phyloP scores from a whole-genome alignment of 441 rosid species.

The Populus hybrid region DNA sequence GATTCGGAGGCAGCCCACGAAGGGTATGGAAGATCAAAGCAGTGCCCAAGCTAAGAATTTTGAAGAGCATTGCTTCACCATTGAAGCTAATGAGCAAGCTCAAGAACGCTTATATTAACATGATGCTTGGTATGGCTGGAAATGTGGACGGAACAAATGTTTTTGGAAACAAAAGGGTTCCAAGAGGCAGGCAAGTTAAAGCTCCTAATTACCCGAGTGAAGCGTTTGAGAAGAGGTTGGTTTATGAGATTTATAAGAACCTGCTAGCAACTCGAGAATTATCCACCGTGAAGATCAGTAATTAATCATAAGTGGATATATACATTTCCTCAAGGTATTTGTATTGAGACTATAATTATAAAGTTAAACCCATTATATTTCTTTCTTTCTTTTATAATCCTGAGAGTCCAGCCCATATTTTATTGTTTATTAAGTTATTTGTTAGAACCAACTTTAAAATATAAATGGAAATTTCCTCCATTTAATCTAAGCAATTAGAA shows the following conservation, averaged over 20 bases:
- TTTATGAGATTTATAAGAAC: slow-evolving; percentile 44
- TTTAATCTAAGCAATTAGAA: too few relatives aligned
- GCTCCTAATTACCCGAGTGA: slow-evolving; percentile 15
- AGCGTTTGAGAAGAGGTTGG: slow-evolving; percentile 39
- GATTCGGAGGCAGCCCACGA: slow-evolving; percentile 26
- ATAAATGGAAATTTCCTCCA: too few relatives aligned
- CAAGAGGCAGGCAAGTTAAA: slow-evolving; percentile 24
- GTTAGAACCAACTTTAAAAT: too few relatives aligned
- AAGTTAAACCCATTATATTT: background rate
- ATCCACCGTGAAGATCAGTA: background rate
- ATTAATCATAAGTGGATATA: too few relatives aligned
- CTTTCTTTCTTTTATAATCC: too few relatives aligned
- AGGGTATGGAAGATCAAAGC: slow-evolving; percentile 42
- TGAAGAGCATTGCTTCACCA: slow-evolving; percentile 29
- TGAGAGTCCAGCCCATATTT: too few relatives aligned
- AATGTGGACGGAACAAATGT: slow-evolving; percentile 19
- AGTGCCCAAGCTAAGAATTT: slow-evolving; percentile 25
- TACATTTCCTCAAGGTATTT: too few relatives aligned
- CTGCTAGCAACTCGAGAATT: slow-evolving; percentile 31
- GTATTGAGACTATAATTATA: background rate
- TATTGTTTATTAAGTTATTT: too few relatives aligned
- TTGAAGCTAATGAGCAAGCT: slow-evolving; percentile 33
- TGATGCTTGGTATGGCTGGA: slow-evolving; percentile 42
- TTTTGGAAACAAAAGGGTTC: slow-evolving; percentile 34
- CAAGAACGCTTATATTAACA: slow-evolving; percentile 35